phyloP scores from a whole-genome alignment of 805 yeast species.

The Myxozyma melibiosi region DNA sequence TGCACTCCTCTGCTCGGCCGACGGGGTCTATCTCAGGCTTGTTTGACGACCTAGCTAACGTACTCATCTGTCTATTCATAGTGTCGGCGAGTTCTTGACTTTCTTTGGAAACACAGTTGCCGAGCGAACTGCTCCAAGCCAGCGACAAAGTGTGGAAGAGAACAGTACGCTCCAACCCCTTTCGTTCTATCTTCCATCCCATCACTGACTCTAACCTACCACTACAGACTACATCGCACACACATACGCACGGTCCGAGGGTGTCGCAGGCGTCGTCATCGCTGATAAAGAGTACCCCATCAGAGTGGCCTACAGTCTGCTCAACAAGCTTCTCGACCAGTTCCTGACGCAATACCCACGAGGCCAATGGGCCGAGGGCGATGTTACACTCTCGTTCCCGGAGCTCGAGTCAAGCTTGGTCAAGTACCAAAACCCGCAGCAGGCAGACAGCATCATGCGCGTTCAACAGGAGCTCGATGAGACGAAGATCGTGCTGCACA shows the following conservation, averaged over 20 bases:
- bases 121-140: conserved; percentile 82
- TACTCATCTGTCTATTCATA: conserved; percentile 29
- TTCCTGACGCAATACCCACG: conserved; percentile 81
- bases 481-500: conserved; percentile 93
- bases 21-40: too few species aligned
- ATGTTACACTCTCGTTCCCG: conserved; percentile 49
- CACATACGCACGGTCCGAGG: conserved; percentile 86
- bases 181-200: not conserved
- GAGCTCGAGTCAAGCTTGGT: conserved; percentile 68
- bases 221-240: conserved; percentile 74
- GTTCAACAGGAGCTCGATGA: conserved; percentile 98
- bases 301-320: conserved; percentile 90
- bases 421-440: conserved; percentile 94
- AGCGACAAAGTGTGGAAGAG: conserved; percentile 93
- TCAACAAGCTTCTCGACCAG: conserved; percentile 90
- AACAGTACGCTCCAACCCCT: conserved; percentile 37
- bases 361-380: conserved; percentile 56
- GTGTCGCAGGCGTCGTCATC: conserved; percentile 86
- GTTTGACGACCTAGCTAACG: too few species aligned
- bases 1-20: not conserved
- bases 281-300: conserved; percentile 96
- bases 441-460: conserved; percentile 95
- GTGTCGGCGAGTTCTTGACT: conserved; percentile 90
- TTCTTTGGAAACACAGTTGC: conserved; percentile 91
- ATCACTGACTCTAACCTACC: not conserved